Evolutionary conservation across 2,329 filamentous ascomycete species (phyloP).

Genomic region (Colletotrichum neosansevieriae): DNA sequence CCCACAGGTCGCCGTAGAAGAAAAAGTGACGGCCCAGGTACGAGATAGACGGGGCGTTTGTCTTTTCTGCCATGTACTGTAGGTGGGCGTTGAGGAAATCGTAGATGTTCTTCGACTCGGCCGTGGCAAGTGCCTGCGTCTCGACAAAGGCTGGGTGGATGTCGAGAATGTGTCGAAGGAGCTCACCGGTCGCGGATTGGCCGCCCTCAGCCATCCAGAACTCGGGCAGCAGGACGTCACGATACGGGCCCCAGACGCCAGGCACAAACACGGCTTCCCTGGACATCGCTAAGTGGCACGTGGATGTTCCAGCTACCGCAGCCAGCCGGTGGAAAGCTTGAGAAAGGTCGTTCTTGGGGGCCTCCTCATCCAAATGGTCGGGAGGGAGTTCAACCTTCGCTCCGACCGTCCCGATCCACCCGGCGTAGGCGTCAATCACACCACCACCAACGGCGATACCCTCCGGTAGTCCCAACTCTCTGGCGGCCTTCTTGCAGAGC

Average conservation of each 20-base stretch:
- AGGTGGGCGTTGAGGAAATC: constrained; percentile 94
- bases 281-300: constrained; percentile 97
- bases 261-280: constrained; percentile 92
- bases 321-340: constrained; percentile 94
- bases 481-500: constrained; percentile 84
- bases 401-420: constrained; percentile 99
- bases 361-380: constrained; percentile 74
- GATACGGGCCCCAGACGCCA: constrained; percentile 97
- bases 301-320: constrained; percentile 95
- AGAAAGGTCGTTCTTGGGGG: constrained; percentile 84
- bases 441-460: constrained; percentile 95
- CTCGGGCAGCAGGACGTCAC: constrained; percentile 89
- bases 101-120: constrained; percentile 90
- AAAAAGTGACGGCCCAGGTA: constrained; percentile 95
- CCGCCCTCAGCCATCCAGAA: constrained; percentile 99
- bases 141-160: constrained; percentile 92
- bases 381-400: constrained; percentile 78
- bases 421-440: constrained; percentile 98
- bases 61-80: constrained; percentile 77
- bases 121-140: constrained; percentile 81
- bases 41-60: constrained; percentile 79
- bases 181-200: constrained; percentile 94
- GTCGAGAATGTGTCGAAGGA: constrained; percentile 93
- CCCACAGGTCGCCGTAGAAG: constrained; percentile 98
- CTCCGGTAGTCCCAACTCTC: constrained; percentile 84